Conservation (phyloP, 257 asterid genomes). For the Capsicum chinense region DNA sequence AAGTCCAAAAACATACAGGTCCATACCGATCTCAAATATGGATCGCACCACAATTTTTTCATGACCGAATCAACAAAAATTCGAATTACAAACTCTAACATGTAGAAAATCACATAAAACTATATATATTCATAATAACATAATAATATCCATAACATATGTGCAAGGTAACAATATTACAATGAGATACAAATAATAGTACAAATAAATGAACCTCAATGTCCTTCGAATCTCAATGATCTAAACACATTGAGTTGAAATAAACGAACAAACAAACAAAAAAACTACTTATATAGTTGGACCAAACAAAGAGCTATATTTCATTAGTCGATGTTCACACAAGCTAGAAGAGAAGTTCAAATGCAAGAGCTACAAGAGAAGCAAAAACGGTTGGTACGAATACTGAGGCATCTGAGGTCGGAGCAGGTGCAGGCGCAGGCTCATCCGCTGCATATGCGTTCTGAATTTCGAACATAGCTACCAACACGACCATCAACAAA, state of each 20-base stretch:
- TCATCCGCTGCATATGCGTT: slow-evolving; percentile 39
- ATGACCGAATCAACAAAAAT: too few species aligned
- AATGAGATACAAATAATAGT: not conserved
- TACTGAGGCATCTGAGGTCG: slow-evolving; percentile 43
- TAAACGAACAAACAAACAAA: not conserved
- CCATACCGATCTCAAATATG: too few species aligned
- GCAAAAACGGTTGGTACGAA: slow-evolving; percentile 51
- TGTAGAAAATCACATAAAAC: not conserved
- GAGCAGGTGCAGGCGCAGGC: slow-evolving; percentile 37
- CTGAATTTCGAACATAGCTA: slow-evolving; percentile 42
- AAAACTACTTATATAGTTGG: not conserved
- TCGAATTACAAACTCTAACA: too few species aligned
- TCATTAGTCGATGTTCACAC: not conserved
- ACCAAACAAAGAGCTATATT: not conserved
- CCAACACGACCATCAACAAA: slow-evolving; percentile 40
- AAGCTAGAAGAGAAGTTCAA: slow-evolving; percentile 45
- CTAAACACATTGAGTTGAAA: not conserved
- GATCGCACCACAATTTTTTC: too few species aligned
- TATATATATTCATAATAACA: not conserved
- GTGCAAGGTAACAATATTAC: not conserved
- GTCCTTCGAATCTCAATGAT: not conserved
- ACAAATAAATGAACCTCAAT: not conserved
- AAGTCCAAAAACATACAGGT: too few species aligned
- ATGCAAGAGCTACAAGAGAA: slow-evolving; percentile 43
- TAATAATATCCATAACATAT: not conserved